These are phyloP conservation scores for Acacia melanoxylon DNA, from an alignment of 306 rosid species.

Conservation along the genomic window DNA sequence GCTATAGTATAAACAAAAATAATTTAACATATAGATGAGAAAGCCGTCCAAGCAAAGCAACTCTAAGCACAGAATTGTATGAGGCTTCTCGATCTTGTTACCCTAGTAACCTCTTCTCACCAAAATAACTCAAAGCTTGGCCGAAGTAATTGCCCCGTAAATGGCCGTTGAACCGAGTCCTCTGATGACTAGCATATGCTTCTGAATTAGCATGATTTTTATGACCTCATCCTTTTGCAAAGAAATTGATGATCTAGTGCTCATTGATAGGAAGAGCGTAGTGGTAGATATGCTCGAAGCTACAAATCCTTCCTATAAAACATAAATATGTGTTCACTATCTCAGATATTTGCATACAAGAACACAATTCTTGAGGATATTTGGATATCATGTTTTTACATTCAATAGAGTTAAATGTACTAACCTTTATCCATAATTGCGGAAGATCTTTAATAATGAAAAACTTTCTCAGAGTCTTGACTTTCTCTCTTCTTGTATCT, in stretches of 20 bases:
- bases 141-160: conserved; percentile 3
- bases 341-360: too few species aligned
- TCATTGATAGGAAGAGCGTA: conserved; percentile 11
- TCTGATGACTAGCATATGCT: conserved; percentile 7
- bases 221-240: conserved; percentile 62
- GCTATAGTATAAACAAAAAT: background rate
- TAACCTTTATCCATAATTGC: too few species aligned
- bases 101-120: conserved; percentile 71
- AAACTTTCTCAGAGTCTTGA: too few species aligned
- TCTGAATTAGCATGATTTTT: conserved; percentile 73
- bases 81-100: conserved; percentile 64
- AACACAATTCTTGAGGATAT: too few species aligned
- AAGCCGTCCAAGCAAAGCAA: background rate
- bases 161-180: conserved; percentile 8
- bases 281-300: conserved; percentile 5
- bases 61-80: conserved; percentile 50
- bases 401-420: too few species aligned
- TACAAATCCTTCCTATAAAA: background rate
- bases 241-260: conserved; percentile 45
- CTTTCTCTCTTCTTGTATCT: too few species aligned
- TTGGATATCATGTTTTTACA: too few species aligned
- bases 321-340: too few species aligned
- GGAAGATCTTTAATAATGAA: too few species aligned
- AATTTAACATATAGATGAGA: background rate
- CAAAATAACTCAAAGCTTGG: conserved; percentile 51